Evolutionary conservation across 2,329 filamentous ascomycete species (phyloP).

Genomic region (Bipolaris oryzae): DNA sequence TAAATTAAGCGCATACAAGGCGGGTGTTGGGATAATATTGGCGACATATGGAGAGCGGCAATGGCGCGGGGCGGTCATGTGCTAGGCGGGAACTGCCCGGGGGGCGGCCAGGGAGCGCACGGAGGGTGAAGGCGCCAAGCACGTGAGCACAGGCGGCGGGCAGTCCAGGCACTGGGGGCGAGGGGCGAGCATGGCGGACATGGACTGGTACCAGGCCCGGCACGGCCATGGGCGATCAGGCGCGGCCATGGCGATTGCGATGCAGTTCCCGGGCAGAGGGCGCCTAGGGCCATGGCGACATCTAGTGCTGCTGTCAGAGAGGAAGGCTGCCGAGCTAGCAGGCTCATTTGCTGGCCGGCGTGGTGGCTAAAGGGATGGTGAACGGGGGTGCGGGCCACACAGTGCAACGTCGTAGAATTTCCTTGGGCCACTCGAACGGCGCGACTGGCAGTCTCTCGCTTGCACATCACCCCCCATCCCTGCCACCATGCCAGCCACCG

Average conservation of each 20-base stretch:
- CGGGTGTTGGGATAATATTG: constrained; percentile 32
- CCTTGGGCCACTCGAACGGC: constrained; percentile 27
- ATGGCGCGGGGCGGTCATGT: constrained; percentile 29
- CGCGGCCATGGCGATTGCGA: too few relatives aligned
- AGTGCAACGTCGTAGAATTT: constrained; percentile 47
- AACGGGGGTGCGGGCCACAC: constrained; percentile 27
- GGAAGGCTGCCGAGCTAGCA: constrained; percentile 23
- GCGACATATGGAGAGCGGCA: constrained; percentile 27
- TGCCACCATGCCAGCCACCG: constrained; percentile 41
- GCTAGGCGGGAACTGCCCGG: constrained; percentile 32
- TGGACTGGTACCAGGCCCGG: neutral
- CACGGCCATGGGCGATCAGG: neutral
- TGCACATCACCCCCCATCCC: constrained; percentile 13
- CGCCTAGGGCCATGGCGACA: constrained; percentile 32
- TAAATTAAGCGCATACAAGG: constrained; percentile 39
- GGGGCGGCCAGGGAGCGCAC: constrained; percentile 13
- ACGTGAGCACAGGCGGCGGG: constrained; percentile 15
- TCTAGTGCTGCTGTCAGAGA: constrained; percentile 37
- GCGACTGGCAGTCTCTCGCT: constrained; percentile 26
- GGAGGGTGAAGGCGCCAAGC: constrained; percentile 7
- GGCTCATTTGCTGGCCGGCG: constrained; percentile 19
- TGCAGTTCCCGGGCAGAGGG: constrained; percentile 29
- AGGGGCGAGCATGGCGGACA: neutral
- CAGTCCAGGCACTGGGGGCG: too few relatives aligned
- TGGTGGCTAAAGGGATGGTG: constrained; percentile 35